phyloP scores from a whole-genome alignment of 176 grass and related monocot species.

The Calamus simplicifolius region DNA sequence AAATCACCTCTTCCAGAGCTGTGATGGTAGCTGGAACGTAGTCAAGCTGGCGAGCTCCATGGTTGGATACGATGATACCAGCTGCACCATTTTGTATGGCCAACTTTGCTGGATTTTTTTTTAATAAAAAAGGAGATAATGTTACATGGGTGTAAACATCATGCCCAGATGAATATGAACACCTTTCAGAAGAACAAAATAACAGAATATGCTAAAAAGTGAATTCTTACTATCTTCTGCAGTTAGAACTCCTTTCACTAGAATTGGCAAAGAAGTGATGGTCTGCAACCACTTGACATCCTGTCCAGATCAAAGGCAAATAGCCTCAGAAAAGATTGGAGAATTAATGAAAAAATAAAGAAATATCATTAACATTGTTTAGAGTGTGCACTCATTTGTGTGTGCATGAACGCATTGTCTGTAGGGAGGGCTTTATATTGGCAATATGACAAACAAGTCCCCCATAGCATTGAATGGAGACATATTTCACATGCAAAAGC shows the following conservation, averaged over 20 bases:
- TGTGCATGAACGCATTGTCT: too few relatives aligned
- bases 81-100: conserved; percentile 74
- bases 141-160: background rate
- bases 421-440: too few relatives aligned
- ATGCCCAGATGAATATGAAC: too few relatives aligned
- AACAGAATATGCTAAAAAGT: background rate
- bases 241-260: conserved; percentile 93
- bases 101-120: conserved; percentile 43
- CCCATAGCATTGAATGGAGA: too few relatives aligned
- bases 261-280: conserved; percentile 86
- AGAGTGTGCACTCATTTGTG: too few relatives aligned
- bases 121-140: background rate
- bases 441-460: too few relatives aligned
- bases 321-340: background rate
- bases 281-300: conserved; percentile 97
- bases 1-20: conserved; percentile 11
- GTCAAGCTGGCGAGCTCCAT: conserved; percentile 83
- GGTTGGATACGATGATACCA: conserved; percentile 88
- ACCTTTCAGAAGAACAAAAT: too few relatives aligned
- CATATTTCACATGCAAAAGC: too few relatives aligned
- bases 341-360: too few relatives aligned
- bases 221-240: conserved; percentile 61
- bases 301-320: conserved; percentile 14
- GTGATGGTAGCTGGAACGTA: conserved; percentile 73
- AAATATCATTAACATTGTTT: too few relatives aligned